phyloP scores from a whole-genome alignment of 176 grass and related monocot species.

The Thinopyrum elongatum region DNA sequence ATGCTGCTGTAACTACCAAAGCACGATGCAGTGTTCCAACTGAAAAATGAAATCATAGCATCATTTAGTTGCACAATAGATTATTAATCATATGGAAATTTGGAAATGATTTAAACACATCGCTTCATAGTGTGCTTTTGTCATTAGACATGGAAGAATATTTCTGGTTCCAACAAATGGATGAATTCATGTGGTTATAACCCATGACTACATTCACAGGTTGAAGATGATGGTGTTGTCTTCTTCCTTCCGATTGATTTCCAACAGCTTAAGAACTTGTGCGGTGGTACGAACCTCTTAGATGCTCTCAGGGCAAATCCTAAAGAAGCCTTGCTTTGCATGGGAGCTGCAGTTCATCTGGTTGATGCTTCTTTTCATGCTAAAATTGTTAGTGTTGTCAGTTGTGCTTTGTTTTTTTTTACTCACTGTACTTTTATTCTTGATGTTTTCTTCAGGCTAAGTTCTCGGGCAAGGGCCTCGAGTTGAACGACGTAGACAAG shows the following conservation, averaged over 20 bases:
- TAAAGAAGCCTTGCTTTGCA: slow-evolving; percentile 72
- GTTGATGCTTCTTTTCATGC: slow-evolving; percentile 40
- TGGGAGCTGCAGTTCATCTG: slow-evolving; percentile 84
- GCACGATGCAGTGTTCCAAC: not conserved
- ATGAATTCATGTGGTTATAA: slow-evolving; percentile 20
- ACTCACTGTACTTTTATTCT: not conserved
- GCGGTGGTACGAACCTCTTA: slow-evolving; percentile 35
- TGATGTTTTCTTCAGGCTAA: slow-evolving; percentile 45
- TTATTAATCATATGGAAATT: not conserved
- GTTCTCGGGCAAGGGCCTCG: not conserved
- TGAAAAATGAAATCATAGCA: not conserved
- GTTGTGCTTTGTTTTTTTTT: not conserved
- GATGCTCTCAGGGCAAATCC: slow-evolving; percentile 48
- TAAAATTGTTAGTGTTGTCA: not conserved
- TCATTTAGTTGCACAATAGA: not conserved
- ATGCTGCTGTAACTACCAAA: not conserved
- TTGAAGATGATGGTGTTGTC: slow-evolving; percentile 48
- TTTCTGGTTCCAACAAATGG: not conserved
- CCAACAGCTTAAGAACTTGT: slow-evolving; percentile 48
- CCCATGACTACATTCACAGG: slow-evolving; percentile 29
- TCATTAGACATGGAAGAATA: not conserved
- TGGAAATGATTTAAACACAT: not conserved
- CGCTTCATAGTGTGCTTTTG: not conserved
- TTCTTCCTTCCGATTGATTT: slow-evolving; percentile 65
- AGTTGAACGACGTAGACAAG: slow-evolving; percentile 44